Evolutionary conservation across 768 basidiomycete genomes (phyloP).

Genomic region (Lentinus brumalis): DNA sequence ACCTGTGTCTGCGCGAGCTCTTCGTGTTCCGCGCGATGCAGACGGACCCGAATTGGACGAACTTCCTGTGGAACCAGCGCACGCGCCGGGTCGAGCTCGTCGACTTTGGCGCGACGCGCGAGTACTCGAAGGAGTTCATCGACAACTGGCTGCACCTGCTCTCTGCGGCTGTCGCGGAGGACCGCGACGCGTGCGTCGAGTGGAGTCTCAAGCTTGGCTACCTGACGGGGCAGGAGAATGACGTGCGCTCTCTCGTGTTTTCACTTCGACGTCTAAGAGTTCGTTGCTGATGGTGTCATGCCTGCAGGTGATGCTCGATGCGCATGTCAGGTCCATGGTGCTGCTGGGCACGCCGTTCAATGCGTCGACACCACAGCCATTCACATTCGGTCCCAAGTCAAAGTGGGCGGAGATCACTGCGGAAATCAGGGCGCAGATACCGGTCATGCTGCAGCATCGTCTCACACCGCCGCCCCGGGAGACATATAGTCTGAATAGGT

Average conservation of each 20-base stretch:
- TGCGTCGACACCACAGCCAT: conserved; percentile 61
- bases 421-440: conserved; percentile 78
- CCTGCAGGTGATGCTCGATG: conserved; percentile 75
- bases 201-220: conserved; percentile 87
- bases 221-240: conserved; percentile 83
- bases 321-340: conserved; percentile 81
- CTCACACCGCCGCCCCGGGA: conserved; percentile 92
- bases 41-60: conserved; percentile 98
- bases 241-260: conserved; percentile 45
- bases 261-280: neutral
- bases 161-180: conserved; percentile 71
- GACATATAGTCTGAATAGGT: conserved; percentile 94
- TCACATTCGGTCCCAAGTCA: conserved; percentile 73
- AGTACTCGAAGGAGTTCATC: conserved; percentile 85
- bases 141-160: conserved; percentile 86
- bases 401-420: conserved; percentile 72
- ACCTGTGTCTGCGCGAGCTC: conserved; percentile 87
- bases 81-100: conserved; percentile 81
- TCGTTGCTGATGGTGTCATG: neutral
- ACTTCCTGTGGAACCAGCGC: conserved; percentile 84
- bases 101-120: conserved; percentile 94
- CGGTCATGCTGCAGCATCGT: conserved; percentile 85
- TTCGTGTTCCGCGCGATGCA: conserved; percentile 95
- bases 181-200: conserved; percentile 64
- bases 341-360: conserved; percentile 89